Base-by-base conservation (phyloP, 208 protist species). In the Lotmaria passim region DNA sequence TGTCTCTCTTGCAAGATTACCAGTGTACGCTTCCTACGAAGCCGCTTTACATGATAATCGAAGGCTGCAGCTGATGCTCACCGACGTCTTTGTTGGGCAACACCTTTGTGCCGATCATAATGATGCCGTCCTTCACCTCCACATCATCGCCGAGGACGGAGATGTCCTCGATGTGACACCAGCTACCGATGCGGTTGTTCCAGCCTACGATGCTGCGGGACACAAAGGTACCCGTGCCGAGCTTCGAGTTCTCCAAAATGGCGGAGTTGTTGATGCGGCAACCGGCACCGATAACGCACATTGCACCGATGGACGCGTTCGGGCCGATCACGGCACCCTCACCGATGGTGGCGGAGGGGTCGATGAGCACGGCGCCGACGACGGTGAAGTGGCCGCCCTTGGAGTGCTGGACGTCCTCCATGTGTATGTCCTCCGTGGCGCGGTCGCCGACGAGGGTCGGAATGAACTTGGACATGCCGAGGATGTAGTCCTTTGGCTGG, bases 131-230 rank as follows among this genome's bases (percentile, higher is more conserved):
- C 38, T 83, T 81, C 24, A 99, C 77, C 24, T 93, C 73, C 0
- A 99, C 97, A 62, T 99, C 97, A 48, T 99, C 92, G 39, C 98
- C 98, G 2, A 99, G 74, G 24, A 99, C 97, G n/a, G 93, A 91
- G 28, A 90, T 83, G 66, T 96, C 93, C 56, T 97, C 92, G 71
- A 99, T 93, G 69, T 97, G 93, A 52, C 86, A 94, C 95, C 96
- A 98, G 46, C 66, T 69, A 14, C 97, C 95, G 41, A 99, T 89
- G 14, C 69, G 75, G 73, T 93, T 98, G 38, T 95, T 89, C 98
- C 98, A 99, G n/a, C 97, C 98, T 23, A 99, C 83, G 65, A 99
- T 99, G 59, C 91, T 95, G 30, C 83, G 79, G 23, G 81, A 73
- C 15, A 99, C 84, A 61, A 85, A 93, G 11, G 87, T 61, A 61